Percentiles rank a stretch among this genome's conserved stretches.
Conservation (phyloP, 805 yeast species). For the Ogataea zsoltii region DNA sequence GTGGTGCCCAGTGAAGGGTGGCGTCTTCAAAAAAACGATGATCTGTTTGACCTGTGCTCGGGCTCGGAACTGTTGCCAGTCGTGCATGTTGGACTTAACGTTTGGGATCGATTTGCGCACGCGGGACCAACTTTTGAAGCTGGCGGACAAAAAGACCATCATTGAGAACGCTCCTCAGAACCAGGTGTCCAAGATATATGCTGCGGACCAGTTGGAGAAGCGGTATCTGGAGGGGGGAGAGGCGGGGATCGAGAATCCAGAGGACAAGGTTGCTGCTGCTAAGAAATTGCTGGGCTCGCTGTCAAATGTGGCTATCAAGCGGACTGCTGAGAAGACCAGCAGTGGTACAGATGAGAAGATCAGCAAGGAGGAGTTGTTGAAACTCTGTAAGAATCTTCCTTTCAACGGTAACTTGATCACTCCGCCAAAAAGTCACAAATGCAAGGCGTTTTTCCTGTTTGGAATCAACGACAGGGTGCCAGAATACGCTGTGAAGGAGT, state of each 20-base stretch:
- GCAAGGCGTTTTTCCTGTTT: slow-evolving; percentile 69
- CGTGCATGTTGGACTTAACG: slow-evolving; percentile 79
- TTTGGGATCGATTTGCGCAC: slow-evolving; percentile 78
- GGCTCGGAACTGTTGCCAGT: slow-evolving; percentile 81
- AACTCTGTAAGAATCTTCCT: slow-evolving; percentile 62
- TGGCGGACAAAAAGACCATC: slow-evolving; percentile 42
- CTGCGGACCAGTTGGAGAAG: slow-evolving; percentile 48
- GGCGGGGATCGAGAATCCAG: slow-evolving; percentile 24
- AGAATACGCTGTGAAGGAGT: slow-evolving; percentile 57
- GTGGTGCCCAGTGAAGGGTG: slow-evolving; percentile 58
- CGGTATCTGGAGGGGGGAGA: slow-evolving; percentile 31
- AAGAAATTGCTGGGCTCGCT: slow-evolving; percentile 45
- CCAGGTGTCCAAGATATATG: slow-evolving; percentile 50
- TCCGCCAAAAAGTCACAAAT: slow-evolving; percentile 40
- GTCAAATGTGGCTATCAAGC: slow-evolving; percentile 2
- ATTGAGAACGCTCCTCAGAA: slow-evolving; percentile 38
- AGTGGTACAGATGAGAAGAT: slow-evolving; percentile 15
- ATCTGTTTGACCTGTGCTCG: slow-evolving; percentile 82
- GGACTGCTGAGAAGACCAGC: slow-evolving; percentile 4
- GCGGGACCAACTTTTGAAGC: slow-evolving; percentile 76
- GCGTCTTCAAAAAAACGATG: slow-evolving; percentile 56
- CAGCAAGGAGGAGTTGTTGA: slow-evolving; percentile 47
- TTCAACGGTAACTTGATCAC: slow-evolving; percentile 54
- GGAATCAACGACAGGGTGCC: slow-evolving; percentile 71
- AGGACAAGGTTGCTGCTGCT: slow-evolving; percentile 37